A percentile compares a stretch with the other conserved stretches of the same genome.
These are phyloP conservation scores for Leucoagaricus sp. DNA, from an alignment of 1,284 basidiomycete genomes.

Conservation along the genomic window DNA sequence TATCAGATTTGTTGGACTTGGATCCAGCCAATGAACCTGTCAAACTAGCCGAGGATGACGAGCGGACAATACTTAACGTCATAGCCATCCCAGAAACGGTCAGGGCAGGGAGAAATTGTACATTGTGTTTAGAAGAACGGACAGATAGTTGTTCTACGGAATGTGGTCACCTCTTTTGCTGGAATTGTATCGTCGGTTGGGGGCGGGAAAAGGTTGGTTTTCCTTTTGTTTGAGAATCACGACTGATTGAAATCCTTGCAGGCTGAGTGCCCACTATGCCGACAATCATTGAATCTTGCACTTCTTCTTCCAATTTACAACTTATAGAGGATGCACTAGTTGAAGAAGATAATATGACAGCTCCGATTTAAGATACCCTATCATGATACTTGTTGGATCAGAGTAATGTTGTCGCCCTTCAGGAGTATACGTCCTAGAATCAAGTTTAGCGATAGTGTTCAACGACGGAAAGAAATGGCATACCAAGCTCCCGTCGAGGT, in stretches of 20 bases:
- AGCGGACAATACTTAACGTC: slow-evolving; percentile 64
- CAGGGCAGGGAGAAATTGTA: slow-evolving; percentile 75
- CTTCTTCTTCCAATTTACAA: slow-evolving; percentile 84
- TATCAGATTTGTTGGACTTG: slow-evolving; percentile 59
- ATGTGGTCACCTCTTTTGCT: slow-evolving; percentile 94
- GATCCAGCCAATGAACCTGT: slow-evolving; percentile 54
- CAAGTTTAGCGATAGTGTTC: slow-evolving; percentile 12
- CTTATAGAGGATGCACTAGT: slow-evolving; percentile 45
- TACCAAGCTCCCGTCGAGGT: slow-evolving; percentile 81
- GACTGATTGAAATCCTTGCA: slow-evolving; percentile 29
- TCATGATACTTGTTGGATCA: slow-evolving; percentile 75
- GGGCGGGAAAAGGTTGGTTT: slow-evolving; percentile 77
- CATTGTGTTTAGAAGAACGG: slow-evolving; percentile 83
- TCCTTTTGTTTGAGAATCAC: slow-evolving; percentile 1
- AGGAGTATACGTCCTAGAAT: slow-evolving; percentile 83
- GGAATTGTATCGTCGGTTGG: slow-evolving; percentile 91
- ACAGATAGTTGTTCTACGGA: slow-evolving; percentile 85
- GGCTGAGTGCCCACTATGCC: slow-evolving; percentile 88
- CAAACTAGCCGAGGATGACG: slow-evolving; percentile 67
- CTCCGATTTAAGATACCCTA: slow-evolving; percentile 7
- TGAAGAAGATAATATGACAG: neutral
- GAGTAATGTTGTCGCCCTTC: slow-evolving; percentile 96
- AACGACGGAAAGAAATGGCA: slow-evolving; percentile 21
- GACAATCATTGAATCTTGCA: slow-evolving; percentile 76
- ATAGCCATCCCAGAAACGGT: slow-evolving; percentile 48